Percentiles rank a stretch among this genome's conserved stretches.
Conservation (phyloP, 257 asterid species). For the Nicotiana paniculata region DNA sequence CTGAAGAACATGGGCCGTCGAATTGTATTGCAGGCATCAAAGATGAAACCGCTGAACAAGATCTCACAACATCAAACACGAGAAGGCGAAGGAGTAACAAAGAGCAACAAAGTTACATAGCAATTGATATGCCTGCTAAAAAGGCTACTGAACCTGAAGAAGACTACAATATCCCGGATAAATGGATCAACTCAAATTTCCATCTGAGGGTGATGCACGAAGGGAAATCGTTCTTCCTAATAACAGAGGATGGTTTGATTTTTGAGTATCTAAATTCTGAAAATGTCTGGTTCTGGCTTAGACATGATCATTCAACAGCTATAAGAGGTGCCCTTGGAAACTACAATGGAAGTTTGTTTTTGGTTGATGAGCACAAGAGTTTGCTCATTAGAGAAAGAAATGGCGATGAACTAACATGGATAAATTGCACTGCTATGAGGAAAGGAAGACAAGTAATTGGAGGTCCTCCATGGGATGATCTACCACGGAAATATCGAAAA, state of each 20-base stretch:
- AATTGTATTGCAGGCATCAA: slow-evolving; percentile 70
- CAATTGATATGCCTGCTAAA: slow-evolving; percentile 23
- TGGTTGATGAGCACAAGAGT: slow-evolving; percentile 64
- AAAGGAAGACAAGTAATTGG: slow-evolving; percentile 56
- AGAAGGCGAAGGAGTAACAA: slow-evolving; percentile 50
- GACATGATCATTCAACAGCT: slow-evolving; percentile 50
- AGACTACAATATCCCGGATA: slow-evolving; percentile 17
- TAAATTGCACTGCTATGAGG: slow-evolving; percentile 70
- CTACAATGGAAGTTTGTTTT: slow-evolving; percentile 73
- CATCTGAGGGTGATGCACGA: slow-evolving; percentile 65
- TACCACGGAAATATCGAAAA: slow-evolving; percentile 35
- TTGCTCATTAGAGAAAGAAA: slow-evolving; percentile 67
- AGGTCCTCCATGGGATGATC: slow-evolving; percentile 87
- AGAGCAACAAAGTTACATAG: slow-evolving; percentile 46
- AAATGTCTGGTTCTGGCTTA: slow-evolving; percentile 68
- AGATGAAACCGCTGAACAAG: slow-evolving; percentile 41
- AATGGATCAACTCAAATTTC: slow-evolving; percentile 24
- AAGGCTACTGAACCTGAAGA: slow-evolving; percentile 15
- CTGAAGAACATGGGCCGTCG: slow-evolving; percentile 64
- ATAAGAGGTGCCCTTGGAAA: slow-evolving; percentile 62
- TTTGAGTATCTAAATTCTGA: slow-evolving; percentile 67
- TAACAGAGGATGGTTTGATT: slow-evolving; percentile 40
- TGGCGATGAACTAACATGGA: slow-evolving; percentile 53
- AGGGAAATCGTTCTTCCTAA: slow-evolving; percentile 59
- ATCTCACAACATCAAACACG: slow-evolving; percentile 21